phyloP scores from a whole-genome alignment of 192 early-diverging fungal genomes.

The Funneliformis mosseae region DNA sequence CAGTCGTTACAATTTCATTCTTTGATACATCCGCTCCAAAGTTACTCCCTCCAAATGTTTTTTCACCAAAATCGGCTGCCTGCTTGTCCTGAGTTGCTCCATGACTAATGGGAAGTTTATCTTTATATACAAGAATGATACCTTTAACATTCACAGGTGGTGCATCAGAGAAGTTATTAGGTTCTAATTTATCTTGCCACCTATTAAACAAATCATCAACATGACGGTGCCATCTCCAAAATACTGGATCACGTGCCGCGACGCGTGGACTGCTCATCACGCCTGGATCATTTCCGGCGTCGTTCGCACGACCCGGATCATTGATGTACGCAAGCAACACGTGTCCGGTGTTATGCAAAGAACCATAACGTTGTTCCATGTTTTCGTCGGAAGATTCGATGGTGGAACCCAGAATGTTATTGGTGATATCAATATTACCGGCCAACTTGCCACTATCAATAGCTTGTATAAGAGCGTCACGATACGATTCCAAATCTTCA shows the following conservation, averaged over 20 bases:
- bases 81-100: not conserved
- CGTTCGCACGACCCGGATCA: not conserved
- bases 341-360: not conserved
- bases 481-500: not conserved
- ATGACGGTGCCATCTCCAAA: conserved; percentile 21
- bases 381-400: not conserved
- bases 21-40: not conserved
- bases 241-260: not conserved
- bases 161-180: not conserved
- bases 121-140: not conserved
- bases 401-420: not conserved
- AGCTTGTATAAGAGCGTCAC: not conserved
- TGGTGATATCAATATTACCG: too few relatives aligned
- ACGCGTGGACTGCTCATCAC: not conserved
- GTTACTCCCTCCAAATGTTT: not conserved
- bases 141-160: not conserved
- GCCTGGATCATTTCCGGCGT: not conserved
- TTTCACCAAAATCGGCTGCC: not conserved
- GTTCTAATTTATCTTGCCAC: not conserved
- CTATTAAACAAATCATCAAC: not conserved
- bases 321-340: not conserved
- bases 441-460: not conserved
- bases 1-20: too few relatives aligned
- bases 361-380: not conserved
- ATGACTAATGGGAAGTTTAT: not conserved